Evolutionary conservation across 371 early-diverging fungal genomes (phyloP).

Genomic region (Zancudomyces culisetae): DNA sequence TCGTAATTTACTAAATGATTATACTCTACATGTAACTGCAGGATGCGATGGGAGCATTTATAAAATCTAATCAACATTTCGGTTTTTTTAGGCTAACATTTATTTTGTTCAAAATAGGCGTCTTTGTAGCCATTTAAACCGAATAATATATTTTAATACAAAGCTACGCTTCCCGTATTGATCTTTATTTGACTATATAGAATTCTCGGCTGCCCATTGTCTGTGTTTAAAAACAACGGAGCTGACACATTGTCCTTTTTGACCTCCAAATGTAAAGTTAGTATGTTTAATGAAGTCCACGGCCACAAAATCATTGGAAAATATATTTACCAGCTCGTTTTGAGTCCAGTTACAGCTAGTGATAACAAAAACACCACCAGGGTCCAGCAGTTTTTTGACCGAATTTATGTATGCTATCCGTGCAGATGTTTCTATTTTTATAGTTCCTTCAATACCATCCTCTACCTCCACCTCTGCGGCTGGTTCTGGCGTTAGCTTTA

Average conservation of each 20-base stretch:
- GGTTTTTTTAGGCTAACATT: no score
- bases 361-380: slow-evolving; percentile 51
- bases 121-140: no score
- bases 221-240: slow-evolving; percentile 47
- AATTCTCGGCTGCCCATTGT: no score
- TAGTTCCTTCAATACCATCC: background rate
- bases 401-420: slow-evolving; percentile 9
- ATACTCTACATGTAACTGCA: no score
- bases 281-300: slow-evolving; percentile 54
- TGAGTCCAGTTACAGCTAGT: slow-evolving; percentile 89
- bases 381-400: slow-evolving; percentile 12
- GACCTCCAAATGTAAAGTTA: slow-evolving; percentile 74
- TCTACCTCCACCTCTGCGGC: slow-evolving; percentile 7
- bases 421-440: slow-evolving; percentile 8
- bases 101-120: no score
- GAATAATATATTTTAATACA: no score
- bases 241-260: slow-evolving; percentile 61
- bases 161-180: no score
- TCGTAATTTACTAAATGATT: no score
- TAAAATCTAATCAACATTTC: no score
- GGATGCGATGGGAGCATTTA: no score
- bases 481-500: slow-evolving; percentile 16
- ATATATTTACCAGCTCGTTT: slow-evolving; percentile 49
- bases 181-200: no score
- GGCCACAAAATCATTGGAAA: slow-evolving; percentile 40